Base-by-base conservation (phyloP, 2,329 filamentous ascomycete species). In the Colletotrichum magnum region DNA sequence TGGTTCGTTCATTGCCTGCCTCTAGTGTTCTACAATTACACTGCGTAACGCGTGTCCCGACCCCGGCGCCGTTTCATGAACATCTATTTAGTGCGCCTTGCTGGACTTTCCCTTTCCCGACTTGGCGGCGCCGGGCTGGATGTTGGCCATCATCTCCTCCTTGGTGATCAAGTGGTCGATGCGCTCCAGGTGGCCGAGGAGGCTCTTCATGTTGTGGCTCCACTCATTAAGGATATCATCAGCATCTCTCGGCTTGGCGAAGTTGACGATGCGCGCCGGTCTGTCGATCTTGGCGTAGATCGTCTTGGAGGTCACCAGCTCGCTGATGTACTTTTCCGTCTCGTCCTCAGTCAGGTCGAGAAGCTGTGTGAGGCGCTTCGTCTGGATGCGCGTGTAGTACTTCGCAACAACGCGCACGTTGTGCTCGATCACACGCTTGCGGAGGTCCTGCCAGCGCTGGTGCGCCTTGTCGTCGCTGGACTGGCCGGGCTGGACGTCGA, bases 111-210 rank as follows among this genome's bases (percentile, higher is more conserved):
- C 74, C 74, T 81, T 81, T 64, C 75, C 75, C 45, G 72, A 74
- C 74, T 81, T 77, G 28, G 74, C 75, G 70, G 79, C 78, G 69
- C 79, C 79, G 6, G 94, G 94, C 81, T 96, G 92, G 76, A 99
- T 98, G 69, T 95, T 89, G 48, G 96, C 96, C 96, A 99, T 99
- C 96, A 99, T 99, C 87, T 99, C 96, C 84, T 99, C 96, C 87
- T 98, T 98, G 64, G 97, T 99, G 77, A 99, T 99, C 76, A 99
- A 87, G 81, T 99, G 96, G 79, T 99, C 96, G 71, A 99, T 97
- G 72, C 94, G 89, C 86, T 97, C 94, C 77, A 97, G 79, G 64
- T 95, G 83, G 12, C 94, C 94, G 73, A 97, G 83, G 75, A 97
- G 83, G 78, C 92, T 95, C 91, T 96, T 97, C 94, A 97, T 98